These are phyloP conservation scores for Kockiozyma suomiensis DNA, from an alignment of 805 yeast genomes.

Conservation along the genomic window DNA sequence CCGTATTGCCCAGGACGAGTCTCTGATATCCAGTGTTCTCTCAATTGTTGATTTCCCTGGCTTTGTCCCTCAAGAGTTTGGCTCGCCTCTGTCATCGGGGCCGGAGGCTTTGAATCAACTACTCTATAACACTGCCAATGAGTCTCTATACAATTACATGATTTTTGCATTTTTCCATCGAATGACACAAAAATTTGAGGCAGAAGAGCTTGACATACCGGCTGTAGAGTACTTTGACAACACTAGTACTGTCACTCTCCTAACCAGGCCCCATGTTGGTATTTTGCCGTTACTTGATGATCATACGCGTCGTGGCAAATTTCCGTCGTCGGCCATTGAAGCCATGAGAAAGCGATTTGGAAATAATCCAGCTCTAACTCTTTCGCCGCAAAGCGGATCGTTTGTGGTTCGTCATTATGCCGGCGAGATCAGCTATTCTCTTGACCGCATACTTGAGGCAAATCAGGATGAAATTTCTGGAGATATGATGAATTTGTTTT, in stretches of 20 bases:
- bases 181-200: slow-evolving; percentile 44
- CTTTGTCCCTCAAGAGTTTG: slow-evolving; percentile 38
- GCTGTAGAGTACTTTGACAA: slow-evolving; percentile 60
- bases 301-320: slow-evolving; percentile 44
- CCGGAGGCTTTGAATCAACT: slow-evolving; percentile 43
- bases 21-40: slow-evolving; percentile 42
- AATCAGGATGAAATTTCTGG: slow-evolving; percentile 54
- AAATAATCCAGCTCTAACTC: slow-evolving; percentile 33
- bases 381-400: slow-evolving; percentile 34
- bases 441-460: slow-evolving; percentile 54
- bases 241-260: slow-evolving; percentile 56
- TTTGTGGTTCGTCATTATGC: slow-evolving; percentile 60
- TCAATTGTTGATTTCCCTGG: slow-evolving; percentile 49
- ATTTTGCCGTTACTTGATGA: slow-evolving; percentile 45
- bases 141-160: slow-evolving; percentile 46
- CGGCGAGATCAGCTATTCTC: slow-evolving; percentile 59
- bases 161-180: slow-evolving; percentile 45
- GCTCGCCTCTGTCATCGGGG: slow-evolving; percentile 7
- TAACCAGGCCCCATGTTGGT: slow-evolving; percentile 48
- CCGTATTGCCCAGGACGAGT: slow-evolving; percentile 40
- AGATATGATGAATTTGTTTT: slow-evolving; percentile 47
- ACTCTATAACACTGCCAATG: slow-evolving; percentile 49
- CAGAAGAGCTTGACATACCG: slow-evolving; percentile 53
- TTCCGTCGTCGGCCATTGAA: slow-evolving; percentile 41
- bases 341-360: slow-evolving; percentile 42